phyloP scores from a whole-genome alignment of 345 rosid genomes.

The Camelina hispida region DNA sequence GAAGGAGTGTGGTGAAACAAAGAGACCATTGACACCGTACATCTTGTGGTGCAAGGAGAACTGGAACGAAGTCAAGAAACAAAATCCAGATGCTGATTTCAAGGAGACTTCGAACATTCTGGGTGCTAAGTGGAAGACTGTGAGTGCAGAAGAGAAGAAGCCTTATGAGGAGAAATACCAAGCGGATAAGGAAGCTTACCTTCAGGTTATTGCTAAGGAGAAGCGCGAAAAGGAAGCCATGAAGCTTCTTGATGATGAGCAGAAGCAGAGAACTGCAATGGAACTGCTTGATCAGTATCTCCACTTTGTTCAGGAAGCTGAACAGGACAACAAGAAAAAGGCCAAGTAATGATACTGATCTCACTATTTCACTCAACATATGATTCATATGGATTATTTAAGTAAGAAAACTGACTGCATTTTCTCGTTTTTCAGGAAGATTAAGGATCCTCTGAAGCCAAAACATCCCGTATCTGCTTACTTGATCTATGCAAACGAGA shows the following conservation, averaged over 20 bases:
- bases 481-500: constrained; percentile 70
- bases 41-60: constrained; percentile 83
- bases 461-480: constrained; percentile 83
- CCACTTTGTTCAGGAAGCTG: constrained; percentile 74
- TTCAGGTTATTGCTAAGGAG: constrained; percentile 72
- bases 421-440: constrained; percentile 57
- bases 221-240: constrained; percentile 87
- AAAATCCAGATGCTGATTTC: constrained; percentile 79
- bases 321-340: constrained; percentile 67
- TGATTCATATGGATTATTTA: constrained; percentile 32
- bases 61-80: constrained; percentile 87
- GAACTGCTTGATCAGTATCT: constrained; percentile 88
- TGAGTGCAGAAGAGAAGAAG: constrained; percentile 77
- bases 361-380: background rate
- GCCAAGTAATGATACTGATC: constrained; percentile 48
- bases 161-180: constrained; percentile 89
- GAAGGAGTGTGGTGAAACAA: constrained; percentile 60
- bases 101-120: constrained; percentile 75
- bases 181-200: constrained; percentile 70
- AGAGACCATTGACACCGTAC: constrained; percentile 83
- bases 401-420: constrained; percentile 32
- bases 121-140: constrained; percentile 83
- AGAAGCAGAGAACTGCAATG: constrained; percentile 88
- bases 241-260: constrained; percentile 85
- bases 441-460: constrained; percentile 84